Evolutionary conservation across 2,329 filamentous ascomycete species (phyloP).

Genomic region (Zymoseptoria brevis): DNA sequence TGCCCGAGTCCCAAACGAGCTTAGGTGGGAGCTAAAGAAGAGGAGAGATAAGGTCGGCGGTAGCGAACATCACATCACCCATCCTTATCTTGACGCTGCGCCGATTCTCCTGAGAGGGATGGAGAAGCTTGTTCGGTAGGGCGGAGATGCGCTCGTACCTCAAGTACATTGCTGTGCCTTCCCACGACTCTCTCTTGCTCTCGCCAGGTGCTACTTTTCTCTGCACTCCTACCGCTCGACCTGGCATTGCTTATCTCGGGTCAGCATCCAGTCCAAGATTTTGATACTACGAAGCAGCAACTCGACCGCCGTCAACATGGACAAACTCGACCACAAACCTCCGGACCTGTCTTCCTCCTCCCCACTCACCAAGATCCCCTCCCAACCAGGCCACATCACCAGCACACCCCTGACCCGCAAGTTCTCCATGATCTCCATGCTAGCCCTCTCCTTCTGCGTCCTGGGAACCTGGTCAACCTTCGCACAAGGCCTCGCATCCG

Average conservation of each 20-base stretch:
- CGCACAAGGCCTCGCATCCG: constrained; percentile 46
- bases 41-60: too few species aligned
- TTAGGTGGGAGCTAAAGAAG: not conserved
- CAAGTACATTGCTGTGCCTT: not conserved
- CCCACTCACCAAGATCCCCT: not conserved
- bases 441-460: constrained; percentile 50
- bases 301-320: not conserved
- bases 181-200: not conserved
- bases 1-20: not conserved
- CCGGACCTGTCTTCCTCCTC: not conserved
- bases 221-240: not conserved
- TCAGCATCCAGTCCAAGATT: not conserved
- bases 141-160: not conserved
- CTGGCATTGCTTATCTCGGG: not conserved
- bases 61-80: not conserved
- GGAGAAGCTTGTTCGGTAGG: not conserved
- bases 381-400: constrained; percentile 26
- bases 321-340: not conserved
- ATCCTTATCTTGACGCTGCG: not conserved
- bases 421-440: constrained; percentile 45
- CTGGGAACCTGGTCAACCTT: constrained; percentile 53
- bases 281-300: not conserved
- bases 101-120: not conserved
- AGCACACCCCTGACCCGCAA: constrained; percentile 33
- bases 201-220: not conserved